phyloP scores from a whole-genome alignment of 73 alveolate genomes.

The Durusdinium trenchii region DNA sequence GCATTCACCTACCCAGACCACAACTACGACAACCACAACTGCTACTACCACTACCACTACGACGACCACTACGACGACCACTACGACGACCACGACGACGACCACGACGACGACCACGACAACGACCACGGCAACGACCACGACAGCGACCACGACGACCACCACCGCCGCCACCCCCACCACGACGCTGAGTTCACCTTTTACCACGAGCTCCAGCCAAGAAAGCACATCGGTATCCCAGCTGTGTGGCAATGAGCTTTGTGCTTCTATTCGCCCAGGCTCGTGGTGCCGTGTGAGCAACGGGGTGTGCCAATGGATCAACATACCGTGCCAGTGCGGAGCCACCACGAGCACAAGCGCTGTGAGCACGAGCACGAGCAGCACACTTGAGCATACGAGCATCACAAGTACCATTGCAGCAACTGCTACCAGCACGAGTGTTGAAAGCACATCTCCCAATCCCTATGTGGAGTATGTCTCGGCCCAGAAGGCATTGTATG shows the following conservation, averaged over 20 bases:
- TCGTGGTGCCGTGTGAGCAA: conserved; percentile 33
- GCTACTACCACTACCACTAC: not conserved
- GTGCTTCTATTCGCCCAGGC: conserved; percentile 5
- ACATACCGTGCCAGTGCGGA: conserved; percentile 1
- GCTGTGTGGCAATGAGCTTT: conserved; percentile 44
- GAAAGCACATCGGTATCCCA: not conserved
- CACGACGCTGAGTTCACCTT: not conserved
- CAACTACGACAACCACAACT: not conserved
- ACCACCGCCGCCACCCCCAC: not conserved
- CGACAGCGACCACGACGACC: not conserved
- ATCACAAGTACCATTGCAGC: not conserved
- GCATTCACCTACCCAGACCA: not conserved
- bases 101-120: not conserved
- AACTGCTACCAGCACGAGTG: not conserved
- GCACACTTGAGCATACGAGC: not conserved
- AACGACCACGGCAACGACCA: not conserved
- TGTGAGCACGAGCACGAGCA: not conserved
- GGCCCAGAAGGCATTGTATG: not conserved
- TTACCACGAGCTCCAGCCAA: not conserved
- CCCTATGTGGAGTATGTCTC: not conserved
- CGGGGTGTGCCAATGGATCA: conserved; percentile 33
- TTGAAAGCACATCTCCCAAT: not conserved
- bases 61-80: not conserved
- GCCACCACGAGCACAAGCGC: not conserved
- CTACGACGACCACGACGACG: not conserved